Evolutionary conservation across 345 rosid species (phyloP), one percentile per base, ranked within the genome.

Genomic region (Ailanthus altissimus): DNA sequence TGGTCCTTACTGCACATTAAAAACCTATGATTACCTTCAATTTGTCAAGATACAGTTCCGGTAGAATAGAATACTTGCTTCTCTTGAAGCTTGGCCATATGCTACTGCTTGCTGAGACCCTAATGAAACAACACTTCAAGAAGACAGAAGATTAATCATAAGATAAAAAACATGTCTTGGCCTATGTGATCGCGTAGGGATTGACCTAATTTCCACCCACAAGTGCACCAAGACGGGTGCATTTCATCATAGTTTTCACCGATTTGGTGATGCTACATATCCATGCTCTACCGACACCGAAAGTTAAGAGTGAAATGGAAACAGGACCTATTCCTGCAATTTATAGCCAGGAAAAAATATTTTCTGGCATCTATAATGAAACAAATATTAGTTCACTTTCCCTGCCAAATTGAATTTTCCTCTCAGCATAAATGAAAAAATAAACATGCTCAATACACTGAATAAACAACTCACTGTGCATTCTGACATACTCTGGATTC

Each of bases 401-500:
- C 77, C 74, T 46, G 74, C 77, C 23, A 57, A 81, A 64, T 56
- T 54, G 51, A 63, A 21, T 67, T 72, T 62, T 49, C 72, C 70
- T 23, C 32, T 60, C 57, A 10, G 54, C 61, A 42, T 32, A 67
- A 16, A 32, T 32, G 72, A 53, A 49, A 60, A 15, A 40, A n/a
- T 28, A 7, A 14, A 25, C 59, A 51, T 16, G 76, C 23, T 54
- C 5, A n/a, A 54, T 46, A 43, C 21, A 61, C 72, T 70, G 74
- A 62, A 51, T 70, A 54, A 4, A 11, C 57, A 54, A 69, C 68
- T 64, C 51, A 50, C 45, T 76, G 21, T 60, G 75, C 73, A 62
- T 68, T 54, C 63, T 60, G 70, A 72, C 74, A 75, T 67, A 65
- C 79, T 77, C 77, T 74, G 61, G 62, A 82, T 72, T 66, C 81